Conservation (phyloP, 306 rosid genomes). For the Luffa acutangula region DNA sequence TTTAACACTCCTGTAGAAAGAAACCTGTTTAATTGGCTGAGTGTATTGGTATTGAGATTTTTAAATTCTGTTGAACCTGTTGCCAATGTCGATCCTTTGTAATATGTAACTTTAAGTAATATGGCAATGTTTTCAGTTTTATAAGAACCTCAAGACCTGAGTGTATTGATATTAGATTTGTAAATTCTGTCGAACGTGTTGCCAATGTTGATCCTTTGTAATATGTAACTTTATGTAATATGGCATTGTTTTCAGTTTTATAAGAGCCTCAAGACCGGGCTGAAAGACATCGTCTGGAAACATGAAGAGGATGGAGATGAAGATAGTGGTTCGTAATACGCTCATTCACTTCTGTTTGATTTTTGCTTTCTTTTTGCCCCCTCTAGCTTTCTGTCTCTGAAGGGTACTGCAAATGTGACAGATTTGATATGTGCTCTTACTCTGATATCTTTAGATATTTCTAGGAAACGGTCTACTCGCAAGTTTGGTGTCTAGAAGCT, state of each 20-base stretch:
- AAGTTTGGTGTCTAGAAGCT: neutral
- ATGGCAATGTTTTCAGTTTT: conserved; percentile 10
- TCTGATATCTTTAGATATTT: neutral
- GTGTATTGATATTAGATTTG: neutral
- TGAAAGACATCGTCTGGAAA: conserved; percentile 62
- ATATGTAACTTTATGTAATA: neutral
- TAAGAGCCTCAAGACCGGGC: conserved; percentile 31
- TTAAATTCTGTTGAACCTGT: neutral
- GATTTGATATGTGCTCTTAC: neutral
- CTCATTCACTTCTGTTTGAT: neutral
- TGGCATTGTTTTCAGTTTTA: conserved; percentile 13
- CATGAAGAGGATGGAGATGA: conserved; percentile 35
- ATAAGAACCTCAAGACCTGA: conserved; percentile 22
- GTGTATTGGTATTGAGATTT: neutral
- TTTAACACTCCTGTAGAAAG: neutral
- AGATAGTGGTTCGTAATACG: conserved; percentile 32
- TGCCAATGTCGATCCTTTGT: neutral
- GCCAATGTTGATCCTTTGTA: neutral
- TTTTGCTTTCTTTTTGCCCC: neutral
- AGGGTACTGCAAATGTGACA: neutral
- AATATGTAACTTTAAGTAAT: neutral
- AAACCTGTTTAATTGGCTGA: neutral
- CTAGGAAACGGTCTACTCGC: neutral
- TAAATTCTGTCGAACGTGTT: neutral
- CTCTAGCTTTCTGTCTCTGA: neutral